phyloP scores from a whole-genome alignment of 208 protist species.

The Acanthamoeba polyphaga region DNA sequence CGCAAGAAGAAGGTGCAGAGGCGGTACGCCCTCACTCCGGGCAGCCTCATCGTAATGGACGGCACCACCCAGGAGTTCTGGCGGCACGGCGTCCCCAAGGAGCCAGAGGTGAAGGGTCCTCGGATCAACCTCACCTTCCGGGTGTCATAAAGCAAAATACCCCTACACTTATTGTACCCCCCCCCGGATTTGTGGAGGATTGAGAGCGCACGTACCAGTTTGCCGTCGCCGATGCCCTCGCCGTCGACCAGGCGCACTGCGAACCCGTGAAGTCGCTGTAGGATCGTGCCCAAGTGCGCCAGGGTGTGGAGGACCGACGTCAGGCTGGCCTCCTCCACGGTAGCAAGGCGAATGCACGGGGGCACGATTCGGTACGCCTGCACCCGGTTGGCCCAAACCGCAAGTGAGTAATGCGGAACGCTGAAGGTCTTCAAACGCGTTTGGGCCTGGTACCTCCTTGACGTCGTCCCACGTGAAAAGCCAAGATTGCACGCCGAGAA shows the following conservation, averaged over 20 bases:
- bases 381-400: background rate
- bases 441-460: background rate
- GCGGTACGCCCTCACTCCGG: background rate
- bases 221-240: background rate
- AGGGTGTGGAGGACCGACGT: background rate
- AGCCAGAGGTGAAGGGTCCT: conserved; percentile 1
- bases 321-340: conserved; percentile 6
- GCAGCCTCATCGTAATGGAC: conserved; percentile 57
- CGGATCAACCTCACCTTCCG: conserved; percentile 56
- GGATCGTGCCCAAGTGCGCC: background rate
- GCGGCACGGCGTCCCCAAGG: conserved; percentile 26
- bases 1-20: conserved; percentile 18
- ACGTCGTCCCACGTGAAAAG: background rate
- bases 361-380: conserved; percentile 28
- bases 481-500: conserved; percentile 4
- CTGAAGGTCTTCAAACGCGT: too few relatives aligned
- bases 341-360: background rate
- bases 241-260: background rate
- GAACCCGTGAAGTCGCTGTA: background rate
- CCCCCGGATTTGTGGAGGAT: background rate
- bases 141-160: conserved; percentile 15
- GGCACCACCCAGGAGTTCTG: conserved; percentile 45
- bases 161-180: background rate
- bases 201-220: background rate
- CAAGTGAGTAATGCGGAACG: background rate